Evolutionary conservation across 257 asterid species (phyloP).

Genomic region (Solanum boliviense): DNA sequence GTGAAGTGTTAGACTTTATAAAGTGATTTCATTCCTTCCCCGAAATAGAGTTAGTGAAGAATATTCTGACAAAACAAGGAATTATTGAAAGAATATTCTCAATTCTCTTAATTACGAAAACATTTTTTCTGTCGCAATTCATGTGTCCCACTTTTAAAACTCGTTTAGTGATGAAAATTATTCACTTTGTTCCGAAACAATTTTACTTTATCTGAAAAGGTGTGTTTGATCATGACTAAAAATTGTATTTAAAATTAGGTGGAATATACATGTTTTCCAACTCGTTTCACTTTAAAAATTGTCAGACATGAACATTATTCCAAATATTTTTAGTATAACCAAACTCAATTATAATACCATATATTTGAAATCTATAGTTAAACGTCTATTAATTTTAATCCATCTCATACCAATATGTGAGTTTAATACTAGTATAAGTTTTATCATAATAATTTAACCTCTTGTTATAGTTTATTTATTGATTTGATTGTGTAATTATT

Average conservation of each 20-base stretch:
- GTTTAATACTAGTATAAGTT: background rate
- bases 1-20: background rate
- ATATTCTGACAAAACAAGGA: background rate
- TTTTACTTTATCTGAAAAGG: background rate
- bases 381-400: no score
- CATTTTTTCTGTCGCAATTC: accelerated
- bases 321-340: background rate
- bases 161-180: background rate
- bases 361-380: no score
- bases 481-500: background rate
- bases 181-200: background rate
- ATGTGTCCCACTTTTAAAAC: background rate
- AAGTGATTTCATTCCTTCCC: background rate
- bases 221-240: background rate
- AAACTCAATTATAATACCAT: background rate
- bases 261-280: background rate
- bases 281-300: background rate
- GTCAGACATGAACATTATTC: no score
- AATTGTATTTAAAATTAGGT: background rate
- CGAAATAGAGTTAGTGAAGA: background rate
- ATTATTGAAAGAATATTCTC: background rate
- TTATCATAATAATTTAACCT: background rate
- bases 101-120: background rate
- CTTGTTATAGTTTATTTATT: background rate
- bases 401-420: background rate